phyloP scores from a whole-genome alignment of 139 green algal genomes.

The Edaphochlamys debaryana region DNA sequence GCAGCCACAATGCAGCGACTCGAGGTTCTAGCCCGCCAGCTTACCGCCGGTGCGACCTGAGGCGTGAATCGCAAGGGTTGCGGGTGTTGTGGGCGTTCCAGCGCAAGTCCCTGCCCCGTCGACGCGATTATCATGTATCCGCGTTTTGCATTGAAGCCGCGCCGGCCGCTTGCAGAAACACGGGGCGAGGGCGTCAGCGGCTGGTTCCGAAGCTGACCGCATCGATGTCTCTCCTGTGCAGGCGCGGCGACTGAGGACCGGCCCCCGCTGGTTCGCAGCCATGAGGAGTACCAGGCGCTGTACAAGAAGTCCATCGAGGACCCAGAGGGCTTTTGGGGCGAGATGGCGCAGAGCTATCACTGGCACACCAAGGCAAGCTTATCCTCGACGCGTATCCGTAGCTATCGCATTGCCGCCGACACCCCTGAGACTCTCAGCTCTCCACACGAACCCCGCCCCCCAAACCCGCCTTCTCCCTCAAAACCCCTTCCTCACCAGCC shows the following conservation, averaged over 20 bases:
- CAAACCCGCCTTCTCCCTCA: background rate
- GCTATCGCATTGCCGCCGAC: no score
- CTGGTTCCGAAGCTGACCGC: no score
- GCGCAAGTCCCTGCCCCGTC: no score
- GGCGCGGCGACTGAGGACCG: background rate
- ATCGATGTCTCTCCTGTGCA: background rate
- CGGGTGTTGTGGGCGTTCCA: no score
- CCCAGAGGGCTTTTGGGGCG: constrained; percentile 90
- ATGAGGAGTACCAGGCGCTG: constrained; percentile 81
- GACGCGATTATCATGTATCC: no score
- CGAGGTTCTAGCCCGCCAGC: constrained; percentile 29
- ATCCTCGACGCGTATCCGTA: no score
- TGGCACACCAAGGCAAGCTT: constrained; percentile 76
- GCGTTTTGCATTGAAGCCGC: no score
- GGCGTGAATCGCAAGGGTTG: no score
- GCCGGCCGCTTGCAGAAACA: no score
- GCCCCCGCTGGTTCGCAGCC: constrained; percentile 16
- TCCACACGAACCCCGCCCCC: background rate
- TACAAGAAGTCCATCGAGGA: constrained; percentile 66
- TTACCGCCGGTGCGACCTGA: constrained; percentile 12
- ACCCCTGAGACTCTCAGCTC: no score
- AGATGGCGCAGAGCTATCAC: constrained; percentile 82
- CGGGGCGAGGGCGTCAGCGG: no score
- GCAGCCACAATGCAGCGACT: constrained; percentile 33
- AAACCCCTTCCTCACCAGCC: background rate